Percentiles rank a stretch among this genome's conserved stretches.
phyloP scores from a whole-genome alignment of 345 rosid species.

The Camelina sativa region DNA sequence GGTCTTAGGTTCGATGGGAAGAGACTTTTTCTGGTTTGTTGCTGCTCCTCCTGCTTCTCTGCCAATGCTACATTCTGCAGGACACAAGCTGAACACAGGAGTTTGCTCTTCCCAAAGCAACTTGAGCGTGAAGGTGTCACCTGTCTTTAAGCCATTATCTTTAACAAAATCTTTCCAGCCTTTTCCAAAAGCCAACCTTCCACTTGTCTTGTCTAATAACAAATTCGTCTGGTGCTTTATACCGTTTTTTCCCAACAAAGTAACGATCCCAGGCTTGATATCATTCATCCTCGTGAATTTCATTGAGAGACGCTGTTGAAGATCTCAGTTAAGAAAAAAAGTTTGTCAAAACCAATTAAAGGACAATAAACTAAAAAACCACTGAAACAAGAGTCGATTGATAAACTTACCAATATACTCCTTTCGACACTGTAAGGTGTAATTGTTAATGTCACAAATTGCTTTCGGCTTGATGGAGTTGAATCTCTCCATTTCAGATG shows the following conservation, averaged over 20 bases:
- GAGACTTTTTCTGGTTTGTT: background rate
- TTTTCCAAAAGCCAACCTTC: conserved; percentile 2
- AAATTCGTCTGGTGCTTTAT: background rate
- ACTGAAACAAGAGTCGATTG: background rate
- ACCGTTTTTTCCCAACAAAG: conserved; percentile 12
- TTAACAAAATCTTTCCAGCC: conserved; percentile 27
- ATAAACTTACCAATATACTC: conserved; percentile 1
- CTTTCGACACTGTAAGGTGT: background rate
- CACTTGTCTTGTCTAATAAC: background rate
- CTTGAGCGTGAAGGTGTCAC: conserved; percentile 10
- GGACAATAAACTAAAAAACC: background rate
- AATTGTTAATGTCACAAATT: conserved; percentile 7
- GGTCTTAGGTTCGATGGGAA: background rate
- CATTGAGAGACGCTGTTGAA: background rate
- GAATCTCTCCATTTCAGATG: conserved; percentile 9
- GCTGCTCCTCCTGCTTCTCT: background rate
- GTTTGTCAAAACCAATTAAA: background rate
- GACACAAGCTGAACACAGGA: conserved; percentile 5
- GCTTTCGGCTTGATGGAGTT: conserved; percentile 16
- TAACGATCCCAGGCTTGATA: conserved; percentile 15
- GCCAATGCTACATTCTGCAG: background rate
- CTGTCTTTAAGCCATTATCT: conserved; percentile 24
- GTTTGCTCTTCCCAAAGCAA: conserved; percentile 19
- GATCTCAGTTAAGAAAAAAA: background rate
- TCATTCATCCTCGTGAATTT: background rate